Conservation (phyloP, 768 basidiomycete genomes). For the Boletus tylopilopsis region DNA sequence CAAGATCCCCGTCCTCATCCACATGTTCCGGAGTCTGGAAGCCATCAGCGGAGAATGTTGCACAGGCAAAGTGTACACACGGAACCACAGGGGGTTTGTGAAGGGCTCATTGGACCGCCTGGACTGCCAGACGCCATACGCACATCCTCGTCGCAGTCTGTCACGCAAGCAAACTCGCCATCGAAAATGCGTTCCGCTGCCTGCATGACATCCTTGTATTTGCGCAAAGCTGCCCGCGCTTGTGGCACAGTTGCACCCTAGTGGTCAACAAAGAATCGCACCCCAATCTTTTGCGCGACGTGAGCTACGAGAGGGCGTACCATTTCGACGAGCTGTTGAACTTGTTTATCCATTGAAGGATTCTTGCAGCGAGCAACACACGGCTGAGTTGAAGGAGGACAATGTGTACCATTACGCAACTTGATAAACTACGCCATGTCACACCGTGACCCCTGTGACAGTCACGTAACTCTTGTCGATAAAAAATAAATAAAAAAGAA, state of each 20-base stretch:
- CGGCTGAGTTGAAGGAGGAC: constrained; percentile 5
- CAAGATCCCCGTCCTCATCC: constrained; percentile 47
- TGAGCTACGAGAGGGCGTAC: constrained; percentile 25
- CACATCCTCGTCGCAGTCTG: constrained; percentile 47
- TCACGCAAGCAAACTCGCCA: constrained; percentile 77
- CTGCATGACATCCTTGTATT: constrained; percentile 86
- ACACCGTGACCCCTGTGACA: constrained; percentile 23
- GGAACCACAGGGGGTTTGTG: constrained; percentile 21
- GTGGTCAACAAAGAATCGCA: neutral
- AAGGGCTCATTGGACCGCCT: constrained; percentile 26
- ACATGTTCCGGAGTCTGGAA: constrained; percentile 59
- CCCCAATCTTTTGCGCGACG: neutral
- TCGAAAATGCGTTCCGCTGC: constrained; percentile 85
- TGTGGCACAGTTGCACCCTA: constrained; percentile 82
- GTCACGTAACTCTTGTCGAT: neutral
- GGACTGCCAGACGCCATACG: constrained; percentile 37
- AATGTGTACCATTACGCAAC: constrained; percentile 19
- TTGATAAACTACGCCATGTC: constrained; percentile 18
- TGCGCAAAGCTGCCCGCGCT: constrained; percentile 77
- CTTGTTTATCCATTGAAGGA: constrained; percentile 46
- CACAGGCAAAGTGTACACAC: constrained; percentile 14
- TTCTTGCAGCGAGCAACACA: neutral
- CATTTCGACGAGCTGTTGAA: constrained; percentile 65
- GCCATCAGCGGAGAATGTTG: neutral
- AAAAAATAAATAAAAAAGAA: constrained; percentile 16